These are phyloP conservation scores for Mycena galopus DNA, from an alignment of 768 basidiomycete genomes.

Conservation along the genomic window DNA sequence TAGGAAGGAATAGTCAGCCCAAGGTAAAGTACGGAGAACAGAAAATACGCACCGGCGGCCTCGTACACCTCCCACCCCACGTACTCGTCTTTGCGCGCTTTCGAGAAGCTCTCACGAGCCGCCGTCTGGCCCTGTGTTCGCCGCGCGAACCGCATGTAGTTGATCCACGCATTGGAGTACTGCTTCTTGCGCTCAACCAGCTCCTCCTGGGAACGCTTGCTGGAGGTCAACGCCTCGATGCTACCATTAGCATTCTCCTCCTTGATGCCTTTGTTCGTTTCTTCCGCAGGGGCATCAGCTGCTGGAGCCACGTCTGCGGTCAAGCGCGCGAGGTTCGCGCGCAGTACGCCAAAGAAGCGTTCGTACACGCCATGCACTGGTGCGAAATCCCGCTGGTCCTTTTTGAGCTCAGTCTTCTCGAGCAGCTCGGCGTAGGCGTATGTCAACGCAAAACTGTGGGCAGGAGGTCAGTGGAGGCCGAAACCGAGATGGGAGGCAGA, in stretches of 20 bases:
- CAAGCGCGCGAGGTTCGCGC: slow-evolving; percentile 73
- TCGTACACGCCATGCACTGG: slow-evolving; percentile 83
- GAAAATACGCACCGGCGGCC: slow-evolving; percentile 76
- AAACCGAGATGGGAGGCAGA: neutral
- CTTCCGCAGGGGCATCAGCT: neutral
- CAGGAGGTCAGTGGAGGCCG: neutral
- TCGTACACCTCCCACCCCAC: slow-evolving; percentile 95
- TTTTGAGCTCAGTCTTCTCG: slow-evolving; percentile 61
- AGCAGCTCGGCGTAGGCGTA: slow-evolving; percentile 87
- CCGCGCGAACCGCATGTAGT: slow-evolving; percentile 94
- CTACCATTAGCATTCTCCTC: neutral
- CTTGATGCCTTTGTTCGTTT: slow-evolving; percentile 5
- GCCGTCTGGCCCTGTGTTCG: slow-evolving; percentile 90
- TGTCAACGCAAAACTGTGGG: slow-evolving; percentile 83
- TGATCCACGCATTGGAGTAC: slow-evolving; percentile 84
- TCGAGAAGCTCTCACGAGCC: slow-evolving; percentile 82
- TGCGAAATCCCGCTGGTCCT: slow-evolving; percentile 64
- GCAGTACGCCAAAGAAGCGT: slow-evolving; percentile 76
- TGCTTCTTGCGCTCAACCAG: slow-evolving; percentile 71
- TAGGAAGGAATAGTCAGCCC: slow-evolving; percentile 22
- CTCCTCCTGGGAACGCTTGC: slow-evolving; percentile 49
- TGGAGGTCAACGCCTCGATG: neutral
- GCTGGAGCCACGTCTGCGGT: slow-evolving; percentile 54
- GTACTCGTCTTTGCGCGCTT: slow-evolving; percentile 82
- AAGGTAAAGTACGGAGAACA: slow-evolving; percentile 8